These are phyloP conservation scores for Colletotrichum limetticola DNA, from an alignment of 2,329 filamentous ascomycete species.

Conservation along the genomic window DNA sequence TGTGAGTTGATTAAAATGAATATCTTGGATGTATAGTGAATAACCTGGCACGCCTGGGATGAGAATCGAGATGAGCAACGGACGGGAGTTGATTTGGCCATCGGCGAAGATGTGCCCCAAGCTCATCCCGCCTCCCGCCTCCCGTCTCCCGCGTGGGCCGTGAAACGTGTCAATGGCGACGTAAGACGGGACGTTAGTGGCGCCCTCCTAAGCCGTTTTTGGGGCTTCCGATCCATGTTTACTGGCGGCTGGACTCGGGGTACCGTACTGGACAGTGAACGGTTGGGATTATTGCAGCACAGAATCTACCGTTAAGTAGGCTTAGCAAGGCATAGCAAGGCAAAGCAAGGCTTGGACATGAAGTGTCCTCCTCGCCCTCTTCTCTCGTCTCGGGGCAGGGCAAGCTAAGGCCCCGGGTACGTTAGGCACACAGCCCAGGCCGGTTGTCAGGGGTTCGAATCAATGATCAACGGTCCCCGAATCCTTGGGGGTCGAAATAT, in stretches of 20 bases:
- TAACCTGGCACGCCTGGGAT: neutral
- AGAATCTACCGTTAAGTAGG: neutral
- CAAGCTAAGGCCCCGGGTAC: neutral
- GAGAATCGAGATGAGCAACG: neutral
- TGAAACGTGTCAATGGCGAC: neutral
- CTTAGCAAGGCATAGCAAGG: neutral
- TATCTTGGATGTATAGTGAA: neutral
- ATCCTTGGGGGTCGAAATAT: neutral
- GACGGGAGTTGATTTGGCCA: neutral
- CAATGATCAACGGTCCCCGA: conserved; percentile 21
- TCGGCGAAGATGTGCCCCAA: neutral
- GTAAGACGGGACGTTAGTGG: conserved; percentile 15
- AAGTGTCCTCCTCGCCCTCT: neutral
- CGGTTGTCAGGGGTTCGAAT: conserved; percentile 12
- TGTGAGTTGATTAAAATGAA: neutral
- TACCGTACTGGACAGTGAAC: neutral
- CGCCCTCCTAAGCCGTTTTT: neutral
- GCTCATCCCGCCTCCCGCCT: neutral
- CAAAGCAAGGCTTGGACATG: neutral
- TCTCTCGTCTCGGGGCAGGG: neutral
- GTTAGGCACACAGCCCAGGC: neutral
- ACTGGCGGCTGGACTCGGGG: neutral
- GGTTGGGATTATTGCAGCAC: neutral
- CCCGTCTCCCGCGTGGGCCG: neutral
- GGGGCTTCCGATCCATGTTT: neutral